Percentiles rank a stretch among this genome's conserved stretches.
These are phyloP conservation scores for Leccinum insolens DNA, from an alignment of 1,284 basidiomycete genomes.

Conservation along the genomic window DNA sequence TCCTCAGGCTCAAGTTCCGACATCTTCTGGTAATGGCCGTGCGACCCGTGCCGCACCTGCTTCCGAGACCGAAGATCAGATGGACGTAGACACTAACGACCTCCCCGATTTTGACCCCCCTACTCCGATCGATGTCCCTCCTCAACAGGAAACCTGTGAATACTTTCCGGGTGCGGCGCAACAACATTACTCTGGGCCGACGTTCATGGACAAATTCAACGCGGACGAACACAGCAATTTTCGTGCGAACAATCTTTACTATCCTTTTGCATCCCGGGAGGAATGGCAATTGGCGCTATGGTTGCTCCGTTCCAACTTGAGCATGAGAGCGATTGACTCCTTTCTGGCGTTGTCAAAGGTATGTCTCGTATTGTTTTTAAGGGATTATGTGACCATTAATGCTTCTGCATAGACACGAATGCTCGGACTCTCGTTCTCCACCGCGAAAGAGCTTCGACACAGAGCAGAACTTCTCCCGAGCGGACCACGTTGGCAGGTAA, in stretches of 20 bases:
- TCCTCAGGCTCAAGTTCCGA: neutral
- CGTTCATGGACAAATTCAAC: too few relatives aligned
- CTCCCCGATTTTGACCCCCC: neutral
- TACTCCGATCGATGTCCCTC: neutral
- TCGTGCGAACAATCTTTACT: too few relatives aligned
- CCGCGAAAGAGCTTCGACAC: neutral
- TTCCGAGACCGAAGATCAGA: neutral
- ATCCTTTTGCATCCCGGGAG: too few relatives aligned
- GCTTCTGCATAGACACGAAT: too few relatives aligned
- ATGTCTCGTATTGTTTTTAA: too few relatives aligned
- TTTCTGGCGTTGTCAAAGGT: too few relatives aligned
- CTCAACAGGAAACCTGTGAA: neutral
- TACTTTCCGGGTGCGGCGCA: neutral
- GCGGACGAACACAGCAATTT: too few relatives aligned
- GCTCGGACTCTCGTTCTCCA: neutral
- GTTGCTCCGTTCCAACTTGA: too few relatives aligned
- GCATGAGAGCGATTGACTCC: too few relatives aligned
- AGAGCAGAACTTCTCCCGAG: neutral
- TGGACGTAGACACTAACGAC: neutral
- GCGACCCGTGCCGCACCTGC: neutral
- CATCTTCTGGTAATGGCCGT: neutral
- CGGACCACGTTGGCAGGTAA: neutral
- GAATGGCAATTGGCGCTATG: too few relatives aligned
- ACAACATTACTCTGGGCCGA: too few relatives aligned
- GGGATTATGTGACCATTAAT: too few relatives aligned